Evolutionary conservation across 129 eudicot species (phyloP).

Genomic region (Erigeron canadensis): DNA sequence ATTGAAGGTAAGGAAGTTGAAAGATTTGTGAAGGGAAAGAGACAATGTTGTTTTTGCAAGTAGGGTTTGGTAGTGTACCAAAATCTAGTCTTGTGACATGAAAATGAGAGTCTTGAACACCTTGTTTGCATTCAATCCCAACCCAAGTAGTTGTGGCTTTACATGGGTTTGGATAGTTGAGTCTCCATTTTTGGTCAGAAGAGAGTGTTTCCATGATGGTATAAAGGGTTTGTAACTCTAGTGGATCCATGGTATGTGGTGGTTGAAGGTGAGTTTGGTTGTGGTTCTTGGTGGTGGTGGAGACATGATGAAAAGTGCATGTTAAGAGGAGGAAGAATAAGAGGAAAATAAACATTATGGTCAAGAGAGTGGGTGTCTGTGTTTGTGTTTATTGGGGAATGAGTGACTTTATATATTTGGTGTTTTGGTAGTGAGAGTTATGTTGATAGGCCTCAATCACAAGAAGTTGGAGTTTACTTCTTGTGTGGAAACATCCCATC

Average conservation of each 20-base stretch:
- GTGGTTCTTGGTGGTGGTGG: constrained; percentile 35
- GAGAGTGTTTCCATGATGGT: constrained; percentile 72
- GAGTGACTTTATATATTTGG: constrained; percentile 10
- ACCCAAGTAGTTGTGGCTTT: constrained; percentile 61
- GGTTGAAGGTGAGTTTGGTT: constrained; percentile 27
- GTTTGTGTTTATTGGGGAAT: constrained; percentile 5
- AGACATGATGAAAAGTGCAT: constrained; percentile 27
- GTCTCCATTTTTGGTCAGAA: constrained; percentile 65
- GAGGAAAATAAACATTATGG: constrained; percentile 28
- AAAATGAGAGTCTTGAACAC: constrained; percentile 35
- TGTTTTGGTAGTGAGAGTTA: constrained; percentile 24
- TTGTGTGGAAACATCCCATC: constrained; percentile 21
- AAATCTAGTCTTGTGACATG: constrained; percentile 82
- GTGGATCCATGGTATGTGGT: constrained; percentile 56
- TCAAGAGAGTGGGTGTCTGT: constrained; percentile 15
- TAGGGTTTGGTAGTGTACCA: constrained; percentile 73
- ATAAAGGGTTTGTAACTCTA: constrained; percentile 62
- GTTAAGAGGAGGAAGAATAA: constrained; percentile 24
- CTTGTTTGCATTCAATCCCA: constrained; percentile 73
- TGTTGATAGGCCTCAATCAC: neutral
- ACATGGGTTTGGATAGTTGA: constrained; percentile 68
- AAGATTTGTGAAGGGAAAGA: constrained; percentile 68
- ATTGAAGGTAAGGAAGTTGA: constrained; percentile 64
- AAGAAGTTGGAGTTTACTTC: constrained; percentile 20
- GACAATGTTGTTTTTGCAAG: constrained; percentile 50